Base-by-base conservation (phyloP, 2,329 filamentous ascomycete genomes). In the Fusarium sp. region DNA sequence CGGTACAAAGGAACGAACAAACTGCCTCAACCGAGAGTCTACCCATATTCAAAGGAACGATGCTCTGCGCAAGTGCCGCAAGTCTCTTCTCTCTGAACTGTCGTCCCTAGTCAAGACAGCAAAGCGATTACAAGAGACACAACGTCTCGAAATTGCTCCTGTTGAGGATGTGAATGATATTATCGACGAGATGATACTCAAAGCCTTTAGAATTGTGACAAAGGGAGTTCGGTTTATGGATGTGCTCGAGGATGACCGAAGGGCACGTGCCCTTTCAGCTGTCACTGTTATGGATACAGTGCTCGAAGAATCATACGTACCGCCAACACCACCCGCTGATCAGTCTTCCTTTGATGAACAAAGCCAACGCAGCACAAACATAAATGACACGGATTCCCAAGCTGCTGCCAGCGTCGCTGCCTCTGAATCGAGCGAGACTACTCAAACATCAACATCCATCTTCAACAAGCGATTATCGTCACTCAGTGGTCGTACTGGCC, bases 191-290 rank as follows among this genome's bases (percentile, higher is more conserved):
- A 94, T 98, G 89, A 93, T 98, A 29, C 84, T 97, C 59, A 96
- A 95, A 80, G 95, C 95, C 0, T 98, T 97, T 84, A 94, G 93
- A 79, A 94, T 98, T 58, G 93, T 97, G n/a, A 95, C 92, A 52
- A 91, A 95, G 76, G 94, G 93, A 19, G 94, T 98, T 31, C 89
- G 92, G 48, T 98, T 99, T 78, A 87, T 97, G 45, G 96, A 99
- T 75, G 87, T 95, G 5, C 91, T 96, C 84, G 91, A 93, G 41
- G 92, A 90, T 21, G 89, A 91, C 75, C 82, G 85, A 51, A 83
- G 84, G 65, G 79, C 82, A 44, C 84, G 86, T 60, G 84, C 84
- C 14, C 84, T 85, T 35, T 80, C 88, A 57, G 85, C 89, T 41
- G 86, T 91, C 37, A 87, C 87, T n/a, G 82, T 88, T 48, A 88